Conservation (phyloP, 495 filamentous ascomycete species). For the Aspergillus indologenus region DNA sequence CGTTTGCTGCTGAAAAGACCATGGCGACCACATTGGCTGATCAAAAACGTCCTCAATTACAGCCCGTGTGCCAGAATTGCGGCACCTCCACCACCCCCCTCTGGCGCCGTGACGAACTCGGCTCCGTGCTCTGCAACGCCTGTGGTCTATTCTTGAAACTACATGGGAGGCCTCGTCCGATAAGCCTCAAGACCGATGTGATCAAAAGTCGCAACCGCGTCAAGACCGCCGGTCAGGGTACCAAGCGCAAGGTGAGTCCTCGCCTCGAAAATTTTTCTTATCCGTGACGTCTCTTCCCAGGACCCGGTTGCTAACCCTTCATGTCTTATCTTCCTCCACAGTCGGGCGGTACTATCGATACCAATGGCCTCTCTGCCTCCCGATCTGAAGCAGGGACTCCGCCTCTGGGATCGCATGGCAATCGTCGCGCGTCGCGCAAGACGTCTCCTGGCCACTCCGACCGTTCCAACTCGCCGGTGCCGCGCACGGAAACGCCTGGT, state of each 20-base stretch:
- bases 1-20: conserved; percentile 26
- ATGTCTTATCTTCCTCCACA: conserved; percentile 20
- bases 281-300: conserved; percentile 12
- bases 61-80: conserved; percentile 98
- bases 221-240: conserved; percentile 80
- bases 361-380: conserved; percentile 54
- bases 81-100: conserved; percentile 91
- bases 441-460: conserved; percentile 70
- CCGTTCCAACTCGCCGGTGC: conserved; percentile 80
- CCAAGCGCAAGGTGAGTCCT: conserved; percentile 79
- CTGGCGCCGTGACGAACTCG: conserved; percentile 94
- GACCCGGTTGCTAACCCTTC: conserved; percentile 33
- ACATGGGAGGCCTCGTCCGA: conserved; percentile 87
- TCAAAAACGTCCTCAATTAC: conserved; percentile 55
- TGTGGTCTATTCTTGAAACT: conserved; percentile 97
- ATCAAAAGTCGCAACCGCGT: conserved; percentile 99
- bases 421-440: conserved; percentile 69
- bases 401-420: conserved; percentile 47
- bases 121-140: conserved; percentile 98
- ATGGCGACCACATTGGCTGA: conserved; percentile 60
- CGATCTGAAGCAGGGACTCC: conserved; percentile 57
- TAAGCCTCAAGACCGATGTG: conserved; percentile 96
- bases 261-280: conserved; percentile 28
- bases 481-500: conserved; percentile 79
- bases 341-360: conserved; percentile 51